Evolutionary conservation across 805 yeast genomes (phyloP), one percentile per base, ranked within the genome.

Genomic region (Metschnikowia koreensis): DNA sequence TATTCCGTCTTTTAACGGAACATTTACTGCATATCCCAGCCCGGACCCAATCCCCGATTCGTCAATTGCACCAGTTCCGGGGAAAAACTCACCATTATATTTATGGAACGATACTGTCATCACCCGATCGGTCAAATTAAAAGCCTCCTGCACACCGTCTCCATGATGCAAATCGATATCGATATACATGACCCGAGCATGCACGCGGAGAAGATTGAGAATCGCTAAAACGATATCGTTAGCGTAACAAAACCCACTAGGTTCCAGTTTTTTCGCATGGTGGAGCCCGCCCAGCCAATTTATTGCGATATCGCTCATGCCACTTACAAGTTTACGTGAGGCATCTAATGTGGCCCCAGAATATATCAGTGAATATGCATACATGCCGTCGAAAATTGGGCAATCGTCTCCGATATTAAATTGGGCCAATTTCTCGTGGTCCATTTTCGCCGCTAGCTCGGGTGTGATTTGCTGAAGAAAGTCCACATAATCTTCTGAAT

Each of bases 131-230:
- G 97, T 89, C 15, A 94, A 82, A 71, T 93, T 89, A 65, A 93
- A 93, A 0, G 97, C 97, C 69, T 93, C 98, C 68, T 93, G 97
- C 16, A 93, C 98, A 58, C 98, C 98, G 69, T 93, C 98, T 42
- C 98, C 98, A 65, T 93, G 98, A 68, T 93, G 98, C 12, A 93
- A 81, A 68, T 93, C 98, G 51, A 91, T 92, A 69, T 93, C 98
- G 49, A 93, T 88, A 67, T 93, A 93, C 66, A 93, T 76, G 7
- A 93, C 97, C 57, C 98, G 80, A 40, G 97, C 94, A 69, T 92
- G 97, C 57, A 89, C 90, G 48, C 97, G 75, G 54, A 93, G 74
- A 40, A 93, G 76, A 66, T 93, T 90, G 55, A 93, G 75, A 41
- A 92, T 89, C 44, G 96, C 90, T 44, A 93, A 74, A 1, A 91